These are phyloP conservation scores for Sedum album DNA, from an alignment of 164 flowering plant species.

Conservation along the genomic window DNA sequence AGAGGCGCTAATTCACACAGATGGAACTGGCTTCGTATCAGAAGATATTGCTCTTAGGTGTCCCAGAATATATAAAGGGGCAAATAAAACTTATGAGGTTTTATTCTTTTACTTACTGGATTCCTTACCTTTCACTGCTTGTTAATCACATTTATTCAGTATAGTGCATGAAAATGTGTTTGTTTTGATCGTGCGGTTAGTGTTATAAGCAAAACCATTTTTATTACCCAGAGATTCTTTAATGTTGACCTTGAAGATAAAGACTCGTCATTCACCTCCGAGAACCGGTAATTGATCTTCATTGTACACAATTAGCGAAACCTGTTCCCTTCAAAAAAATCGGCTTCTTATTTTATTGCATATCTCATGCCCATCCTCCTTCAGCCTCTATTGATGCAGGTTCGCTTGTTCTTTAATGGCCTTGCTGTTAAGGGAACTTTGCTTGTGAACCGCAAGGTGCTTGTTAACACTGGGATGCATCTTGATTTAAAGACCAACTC, in stretches of 20 bases:
- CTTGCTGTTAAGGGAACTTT: slow-evolving; percentile 81
- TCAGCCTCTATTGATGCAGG: slow-evolving; percentile 74
- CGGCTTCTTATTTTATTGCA: neutral
- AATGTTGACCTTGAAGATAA: slow-evolving; percentile 12
- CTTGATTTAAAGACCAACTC: neutral
- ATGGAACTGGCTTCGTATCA: slow-evolving; percentile 88
- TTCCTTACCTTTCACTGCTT: neutral
- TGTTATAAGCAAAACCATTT: neutral
- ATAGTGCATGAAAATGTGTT: neutral
- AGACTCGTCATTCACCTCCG: slow-evolving; percentile 6
- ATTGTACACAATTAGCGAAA: neutral
- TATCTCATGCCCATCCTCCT: slow-evolving; percentile 10
- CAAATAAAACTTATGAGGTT: slow-evolving; percentile 26
- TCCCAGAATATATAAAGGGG: slow-evolving; percentile 37
- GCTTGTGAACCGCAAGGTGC: slow-evolving; percentile 62
- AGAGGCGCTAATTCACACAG: slow-evolving; percentile 54
- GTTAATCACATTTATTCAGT: neutral
- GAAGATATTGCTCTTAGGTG: slow-evolving; percentile 67
- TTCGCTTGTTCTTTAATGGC: slow-evolving; percentile 63
- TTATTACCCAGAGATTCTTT: slow-evolving; percentile 11
- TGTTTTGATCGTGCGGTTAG: neutral
- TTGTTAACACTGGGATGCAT: neutral
- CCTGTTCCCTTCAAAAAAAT: too few relatives aligned
- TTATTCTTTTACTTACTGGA: slow-evolving; percentile 8
- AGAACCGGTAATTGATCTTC: slow-evolving; percentile 26